These are phyloP conservation scores for Exophiala phaeomuriformis DNA, from an alignment of 2,329 filamentous ascomycete species.

Conservation along the genomic window DNA sequence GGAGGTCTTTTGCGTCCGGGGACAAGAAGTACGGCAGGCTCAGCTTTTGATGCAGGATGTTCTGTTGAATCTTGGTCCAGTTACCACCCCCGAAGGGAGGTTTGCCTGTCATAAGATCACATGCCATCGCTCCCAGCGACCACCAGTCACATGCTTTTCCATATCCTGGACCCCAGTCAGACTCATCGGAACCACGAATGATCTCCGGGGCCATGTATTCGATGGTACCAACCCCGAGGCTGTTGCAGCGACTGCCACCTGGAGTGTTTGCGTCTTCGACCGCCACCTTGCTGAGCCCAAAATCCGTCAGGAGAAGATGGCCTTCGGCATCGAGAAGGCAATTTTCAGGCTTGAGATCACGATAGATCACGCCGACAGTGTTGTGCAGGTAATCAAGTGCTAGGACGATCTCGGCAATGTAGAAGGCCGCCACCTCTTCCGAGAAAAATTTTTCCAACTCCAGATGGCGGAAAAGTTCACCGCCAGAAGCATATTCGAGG, in stretches of 20 bases:
- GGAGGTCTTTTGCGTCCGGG: conserved; percentile 85
- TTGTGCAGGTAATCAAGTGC: conserved; percentile 89
- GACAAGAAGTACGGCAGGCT: conserved; percentile 82
- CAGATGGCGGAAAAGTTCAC: conserved; percentile 93
- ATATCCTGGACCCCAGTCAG: conserved; percentile 45
- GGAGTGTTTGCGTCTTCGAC: conserved; percentile 55
- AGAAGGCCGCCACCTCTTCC: conserved; percentile 83
- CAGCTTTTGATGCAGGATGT: conserved; percentile 90
- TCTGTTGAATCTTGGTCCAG: conserved; percentile 89
- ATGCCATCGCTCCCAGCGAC: conserved; percentile 89
- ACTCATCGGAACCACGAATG: conserved; percentile 63
- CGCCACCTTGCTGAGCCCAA: conserved; percentile 91
- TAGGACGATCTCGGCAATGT: conserved; percentile 97
- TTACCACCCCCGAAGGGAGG: conserved; percentile 88
- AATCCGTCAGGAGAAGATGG: conserved; percentile 90
- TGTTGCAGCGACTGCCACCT: conserved; percentile 65
- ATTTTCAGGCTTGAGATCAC: conserved; percentile 95
- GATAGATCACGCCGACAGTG: conserved; percentile 88
- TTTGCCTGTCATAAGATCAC: conserved; percentile 83
- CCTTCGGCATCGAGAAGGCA: conserved; percentile 87
- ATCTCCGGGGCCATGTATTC: conserved; percentile 99
- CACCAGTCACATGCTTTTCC: conserved; percentile 97
- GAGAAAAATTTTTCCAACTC: conserved; percentile 91
- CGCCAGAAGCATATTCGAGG: conserved; percentile 92
- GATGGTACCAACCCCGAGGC: conserved; percentile 76